Conservation (phyloP, 2,329 filamentous ascomycete species). For the Aspergillus tanneri region DNA sequence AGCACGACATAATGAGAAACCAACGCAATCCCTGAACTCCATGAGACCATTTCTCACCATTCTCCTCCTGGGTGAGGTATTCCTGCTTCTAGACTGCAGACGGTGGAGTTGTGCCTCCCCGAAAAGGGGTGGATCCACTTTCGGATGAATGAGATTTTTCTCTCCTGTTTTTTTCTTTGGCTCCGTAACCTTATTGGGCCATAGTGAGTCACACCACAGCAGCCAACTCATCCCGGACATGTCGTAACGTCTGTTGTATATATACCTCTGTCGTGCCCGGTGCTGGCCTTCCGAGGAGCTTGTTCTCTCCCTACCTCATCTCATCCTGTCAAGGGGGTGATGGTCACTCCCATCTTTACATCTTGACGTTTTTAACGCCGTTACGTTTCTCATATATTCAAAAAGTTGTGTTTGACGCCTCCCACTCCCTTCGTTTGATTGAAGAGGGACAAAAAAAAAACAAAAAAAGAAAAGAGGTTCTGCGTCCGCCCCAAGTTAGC, state of each 20-base stretch:
- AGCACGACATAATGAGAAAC: neutral
- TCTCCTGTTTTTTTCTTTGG: conserved; percentile 12
- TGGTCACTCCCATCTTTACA: conserved; percentile 36
- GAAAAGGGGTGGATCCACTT: neutral
- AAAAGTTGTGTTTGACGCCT: conserved; percentile 9
- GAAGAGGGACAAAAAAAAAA: conserved; percentile 4
- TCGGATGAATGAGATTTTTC: neutral
- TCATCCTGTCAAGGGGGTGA: conserved; percentile 38
- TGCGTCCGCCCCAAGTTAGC: conserved; percentile 8
- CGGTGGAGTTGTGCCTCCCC: conserved; percentile 12
- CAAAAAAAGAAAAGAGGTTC: conserved; percentile 6
- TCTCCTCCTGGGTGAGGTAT: conserved; percentile 8
- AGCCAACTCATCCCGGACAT: conserved; percentile 15
- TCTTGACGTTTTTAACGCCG: neutral
- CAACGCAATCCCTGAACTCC: conserved; percentile 11
- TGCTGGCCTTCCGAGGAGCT: conserved; percentile 5
- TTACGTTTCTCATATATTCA: conserved; percentile 14
- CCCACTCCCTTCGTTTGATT: conserved; percentile 4
- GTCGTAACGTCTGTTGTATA: conserved; percentile 10
- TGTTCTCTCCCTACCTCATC: conserved; percentile 31
- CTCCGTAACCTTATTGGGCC: conserved; percentile 18
- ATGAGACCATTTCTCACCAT: conserved; percentile 24
- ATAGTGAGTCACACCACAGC: conserved; percentile 28
- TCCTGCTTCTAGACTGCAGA: conserved; percentile 14
- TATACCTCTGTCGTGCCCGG: neutral